Base-by-base conservation (phyloP, 192 early-diverging fungal species). In the Pilaira anomala region DNA sequence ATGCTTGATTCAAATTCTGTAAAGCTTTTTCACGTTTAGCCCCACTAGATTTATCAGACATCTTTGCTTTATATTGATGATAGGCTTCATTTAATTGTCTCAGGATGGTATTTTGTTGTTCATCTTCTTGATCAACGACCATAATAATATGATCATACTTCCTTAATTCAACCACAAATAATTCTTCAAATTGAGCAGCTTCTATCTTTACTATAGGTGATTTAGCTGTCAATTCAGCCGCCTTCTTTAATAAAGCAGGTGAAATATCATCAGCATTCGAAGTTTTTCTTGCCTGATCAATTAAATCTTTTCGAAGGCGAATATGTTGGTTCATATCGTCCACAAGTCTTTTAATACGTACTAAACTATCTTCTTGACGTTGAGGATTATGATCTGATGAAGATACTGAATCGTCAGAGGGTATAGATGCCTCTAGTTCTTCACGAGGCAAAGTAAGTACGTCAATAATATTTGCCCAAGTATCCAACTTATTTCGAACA, bases 251-350 rank as follows among this genome's bases (percentile, higher is more conserved):
- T 0, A 90, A 68, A 8, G 79, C 74, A 8, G 86, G 86, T 24
- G 87, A 85, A 53, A 96, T 89, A 59, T 96, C 91, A 67, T 96
- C 94, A 28, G 82, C 80, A 39, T 83, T 76, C 1, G 89, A 81
- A 8, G 83, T 59, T 36, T 85, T 75, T 68, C 86, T 90, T 2
- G 91, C 70, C 66, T 89, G 81, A 18, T 87, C 88, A 1, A 88
- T 72, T 0, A 87, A 75, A 42, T 82, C 83, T 22, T 81, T 77
- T 28, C 65, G 65, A 6, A 45, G 24, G n/a, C 46, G 48, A 0
- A 56, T 25, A 18, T 66, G 58, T 16, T 42, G 46, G 3, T 71
- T 48, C 21, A 71, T 69, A 1, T 67, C 61, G 7, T 68, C 65
- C 2, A 67, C 33, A 2, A 63, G 18, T 3, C 39, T 18, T 24